These are phyloP conservation scores for rapeseed (Brassica napus) DNA, from an alignment of 345 rosid genomes.

Conservation along the genomic window DNA sequence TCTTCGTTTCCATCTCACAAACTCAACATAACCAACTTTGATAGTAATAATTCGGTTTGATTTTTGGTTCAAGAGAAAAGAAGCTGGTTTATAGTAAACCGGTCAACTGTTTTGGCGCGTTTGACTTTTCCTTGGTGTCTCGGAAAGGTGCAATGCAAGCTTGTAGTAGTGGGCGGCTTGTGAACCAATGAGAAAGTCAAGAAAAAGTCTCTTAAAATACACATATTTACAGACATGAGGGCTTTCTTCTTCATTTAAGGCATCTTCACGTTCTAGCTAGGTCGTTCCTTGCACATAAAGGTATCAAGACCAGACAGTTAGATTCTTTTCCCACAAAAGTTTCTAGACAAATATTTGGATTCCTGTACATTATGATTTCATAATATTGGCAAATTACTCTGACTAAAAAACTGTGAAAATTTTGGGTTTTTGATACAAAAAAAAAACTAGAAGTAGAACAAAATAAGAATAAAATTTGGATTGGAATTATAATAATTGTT, in stretches of 20 bases:
- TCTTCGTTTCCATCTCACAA: slow-evolving; percentile 68
- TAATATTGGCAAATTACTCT: not conserved
- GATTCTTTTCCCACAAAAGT: not conserved
- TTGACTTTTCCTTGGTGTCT: slow-evolving; percentile 31
- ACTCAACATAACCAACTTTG: slow-evolving; percentile 41
- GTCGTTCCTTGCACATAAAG: slow-evolving; percentile 25
- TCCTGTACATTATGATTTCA: not conserved
- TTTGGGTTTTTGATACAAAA: not conserved
- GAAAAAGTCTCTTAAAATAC: slow-evolving; percentile 18
- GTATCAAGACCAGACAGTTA: not conserved
- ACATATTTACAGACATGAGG: slow-evolving; percentile 33
- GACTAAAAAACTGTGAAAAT: not conserved
- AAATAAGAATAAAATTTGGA: not conserved
- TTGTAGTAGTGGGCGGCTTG: slow-evolving; percentile 22
- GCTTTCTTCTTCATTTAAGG: slow-evolving; percentile 30
- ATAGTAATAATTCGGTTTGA: not conserved
- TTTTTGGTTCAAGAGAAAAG: slow-evolving; percentile 1
- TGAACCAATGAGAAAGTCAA: slow-evolving; percentile 25
- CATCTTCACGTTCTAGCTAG: slow-evolving; percentile 23
- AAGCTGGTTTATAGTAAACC: slow-evolving; percentile 5
- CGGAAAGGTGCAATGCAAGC: slow-evolving; percentile 16
- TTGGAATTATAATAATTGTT: not conserved
- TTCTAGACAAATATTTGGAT: not conserved
- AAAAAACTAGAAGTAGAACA: not conserved
- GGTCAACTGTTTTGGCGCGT: slow-evolving; percentile 26